phyloP scores from a whole-genome alignment of 1,284 basidiomycete genomes.

The Apiotrichum sp. region DNA sequence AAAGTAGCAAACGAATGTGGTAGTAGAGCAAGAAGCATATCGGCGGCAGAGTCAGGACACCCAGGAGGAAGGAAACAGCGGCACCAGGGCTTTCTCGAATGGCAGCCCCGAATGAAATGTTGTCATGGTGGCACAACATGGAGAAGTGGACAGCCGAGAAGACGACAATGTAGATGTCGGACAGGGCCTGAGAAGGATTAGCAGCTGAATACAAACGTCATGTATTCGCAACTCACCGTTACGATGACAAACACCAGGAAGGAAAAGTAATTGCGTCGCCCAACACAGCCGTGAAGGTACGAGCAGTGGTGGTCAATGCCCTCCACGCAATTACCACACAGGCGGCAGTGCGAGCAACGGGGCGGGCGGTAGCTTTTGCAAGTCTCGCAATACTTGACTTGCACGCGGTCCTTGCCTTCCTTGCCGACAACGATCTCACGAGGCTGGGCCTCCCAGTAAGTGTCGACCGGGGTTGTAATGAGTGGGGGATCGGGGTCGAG shows the following conservation, averaged over 20 bases:
- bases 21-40: slow-evolving; percentile 70
- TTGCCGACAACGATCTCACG: slow-evolving; percentile 71
- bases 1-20: slow-evolving; percentile 70
- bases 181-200: slow-evolving; percentile 53
- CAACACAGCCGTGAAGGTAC: slow-evolving; percentile 91
- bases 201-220: not conserved
- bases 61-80: slow-evolving; percentile 66
- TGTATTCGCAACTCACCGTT: slow-evolving; percentile 53
- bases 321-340: slow-evolving; percentile 94
- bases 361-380: slow-evolving; percentile 86
- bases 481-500: slow-evolving; percentile 73
- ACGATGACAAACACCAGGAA: slow-evolving; percentile 70
- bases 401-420: slow-evolving; percentile 71
- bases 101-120: slow-evolving; percentile 56
- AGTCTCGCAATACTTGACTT: slow-evolving; percentile 83
- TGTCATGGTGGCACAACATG: slow-evolving; percentile 56
- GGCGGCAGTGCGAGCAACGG: slow-evolving; percentile 83
- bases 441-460: slow-evolving; percentile 61
- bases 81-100: slow-evolving; percentile 62
- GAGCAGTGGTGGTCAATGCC: slow-evolving; percentile 80
- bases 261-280: slow-evolving; percentile 81
- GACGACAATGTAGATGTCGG: slow-evolving; percentile 66
- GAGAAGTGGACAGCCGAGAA: slow-evolving; percentile 76
- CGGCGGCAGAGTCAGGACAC: slow-evolving; percentile 68
- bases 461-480: slow-evolving; percentile 53